Evolutionary conservation across 768 basidiomycete species (phyloP), one percentile per base, ranked within the genome.

Genomic region (Mycena venus): DNA sequence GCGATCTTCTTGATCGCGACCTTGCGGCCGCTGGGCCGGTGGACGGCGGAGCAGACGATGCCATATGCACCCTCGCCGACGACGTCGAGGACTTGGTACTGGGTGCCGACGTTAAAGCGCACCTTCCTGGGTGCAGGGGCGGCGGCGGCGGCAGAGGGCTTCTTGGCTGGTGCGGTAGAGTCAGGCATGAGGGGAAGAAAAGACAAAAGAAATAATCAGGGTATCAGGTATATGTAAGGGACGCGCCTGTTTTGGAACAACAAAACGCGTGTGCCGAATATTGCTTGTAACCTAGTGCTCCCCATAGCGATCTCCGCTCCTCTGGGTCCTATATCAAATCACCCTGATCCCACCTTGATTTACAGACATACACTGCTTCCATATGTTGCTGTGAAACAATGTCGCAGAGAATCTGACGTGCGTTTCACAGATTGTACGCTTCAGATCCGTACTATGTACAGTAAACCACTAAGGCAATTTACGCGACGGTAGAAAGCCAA

Each of bases 1-100:
- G 94, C 92, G 84, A 98, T 96, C 86, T 95, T 95, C 89, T 98
- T 98, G 88, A 98, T 97, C 67, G 97, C 97, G 73, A 99, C 98
- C 83, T 96, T 96, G 72, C 95, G 93, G 64, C 93, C 92, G 64
- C 94, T 95, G 2, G 96, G 93, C 74, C 91, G 83, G 81, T 99
- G 97, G 4, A 97, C 86, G 6, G 97, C 97, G 27, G 97, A 97
- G 84, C 95, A 96, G 73, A 99, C 97, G 80, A 98, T 95, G 62
- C 98, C 98, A 80, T 98, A 97, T 63, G 96, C 96, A 29, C 96
- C 95, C 82, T 96, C 95, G 60, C 95, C 95, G 69, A 97, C 94
- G 80, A 95, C 93, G 86, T 95, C 94, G 76, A 95, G 90, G 31
- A 96, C 93, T 82, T 95, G 92, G 79, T 96, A 96, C 15, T 94